Percentiles rank a stretch among this genome's conserved stretches.
These are phyloP conservation scores for Apiospora kogelbergensis DNA, from an alignment of 2,329 filamentous ascomycete species.

Conservation along the genomic window DNA sequence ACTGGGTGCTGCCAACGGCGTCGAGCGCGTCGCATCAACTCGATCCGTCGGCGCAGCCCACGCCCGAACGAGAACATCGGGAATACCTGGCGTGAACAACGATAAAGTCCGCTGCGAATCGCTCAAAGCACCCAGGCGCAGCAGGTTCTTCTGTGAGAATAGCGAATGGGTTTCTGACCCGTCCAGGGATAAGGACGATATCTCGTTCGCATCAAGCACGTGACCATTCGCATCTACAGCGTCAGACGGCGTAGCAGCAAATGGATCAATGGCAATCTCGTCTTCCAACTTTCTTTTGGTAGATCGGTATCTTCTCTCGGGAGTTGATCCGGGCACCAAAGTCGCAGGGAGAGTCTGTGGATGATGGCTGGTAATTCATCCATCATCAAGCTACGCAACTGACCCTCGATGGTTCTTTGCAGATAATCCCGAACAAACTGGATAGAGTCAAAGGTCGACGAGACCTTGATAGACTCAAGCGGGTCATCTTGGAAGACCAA, in stretches of 20 bases:
- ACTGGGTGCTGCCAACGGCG: slow-evolving; percentile 49
- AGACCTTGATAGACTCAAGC: slow-evolving; percentile 95
- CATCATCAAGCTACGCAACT: slow-evolving; percentile 93
- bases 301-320: slow-evolving; percentile 63
- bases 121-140: slow-evolving; percentile 77
- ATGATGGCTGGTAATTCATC: slow-evolving; percentile 97
- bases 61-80: slow-evolving; percentile 86
- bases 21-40: slow-evolving; percentile 54
- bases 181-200: slow-evolving; percentile 77
- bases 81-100: slow-evolving; percentile 86
- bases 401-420: slow-evolving; percentile 92
- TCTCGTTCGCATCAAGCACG: slow-evolving; percentile 70
- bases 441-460: slow-evolving; percentile 98
- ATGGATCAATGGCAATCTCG: slow-evolving; percentile 72
- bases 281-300: slow-evolving; percentile 48
- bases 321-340: slow-evolving; percentile 88
- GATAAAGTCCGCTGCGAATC: slow-evolving; percentile 90
- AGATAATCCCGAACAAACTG: slow-evolving; percentile 97
- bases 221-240: slow-evolving; percentile 81
- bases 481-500: slow-evolving; percentile 98
- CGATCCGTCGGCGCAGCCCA: slow-evolving; percentile 81
- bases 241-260: slow-evolving; percentile 77
- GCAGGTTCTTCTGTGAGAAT: slow-evolving; percentile 92
- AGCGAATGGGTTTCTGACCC: slow-evolving; percentile 81
- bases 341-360: slow-evolving; percentile 80